Evolutionary conservation across 805 yeast genomes (phyloP).

Genomic region (Myxozyma monticola): DNA sequence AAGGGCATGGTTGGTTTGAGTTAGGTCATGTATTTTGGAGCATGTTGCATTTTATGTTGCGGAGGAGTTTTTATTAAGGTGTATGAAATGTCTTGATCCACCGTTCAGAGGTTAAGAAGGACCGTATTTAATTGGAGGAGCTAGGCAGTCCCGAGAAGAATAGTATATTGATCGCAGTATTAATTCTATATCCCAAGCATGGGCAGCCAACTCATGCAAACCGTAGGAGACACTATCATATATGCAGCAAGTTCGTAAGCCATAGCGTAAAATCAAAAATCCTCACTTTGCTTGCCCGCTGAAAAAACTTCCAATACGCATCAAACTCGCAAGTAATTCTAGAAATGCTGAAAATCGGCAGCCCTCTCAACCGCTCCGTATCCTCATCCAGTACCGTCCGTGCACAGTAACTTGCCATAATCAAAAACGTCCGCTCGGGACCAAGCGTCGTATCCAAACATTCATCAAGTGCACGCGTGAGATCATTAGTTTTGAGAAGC

Average conservation of each 20-base stretch:
- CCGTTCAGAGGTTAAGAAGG: no score
- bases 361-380: slow-evolving; percentile 5
- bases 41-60: no score
- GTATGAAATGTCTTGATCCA: no score
- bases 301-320: slow-evolving; percentile 12
- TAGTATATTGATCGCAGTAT: no score
- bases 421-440: slow-evolving; percentile 79
- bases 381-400: slow-evolving; percentile 67
- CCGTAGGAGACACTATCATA: no score
- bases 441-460: slow-evolving; percentile 79
- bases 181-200: no score
- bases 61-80: no score
- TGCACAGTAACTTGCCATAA: slow-evolving; percentile 90
- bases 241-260: slow-evolving; percentile 6
- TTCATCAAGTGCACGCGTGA: slow-evolving; percentile 87
- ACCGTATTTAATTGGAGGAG: no score
- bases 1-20: slow-evolving; percentile 52
- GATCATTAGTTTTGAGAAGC: slow-evolving; percentile 89
- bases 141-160: no score
- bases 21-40: no score
- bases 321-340: not conserved
- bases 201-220: no score
- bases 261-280: slow-evolving; percentile 15
- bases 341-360: not conserved
- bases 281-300: slow-evolving; percentile 12